These are phyloP conservation scores for Myriangium duriaei DNA, from an alignment of 2,329 filamentous ascomycete species.

Conservation along the genomic window DNA sequence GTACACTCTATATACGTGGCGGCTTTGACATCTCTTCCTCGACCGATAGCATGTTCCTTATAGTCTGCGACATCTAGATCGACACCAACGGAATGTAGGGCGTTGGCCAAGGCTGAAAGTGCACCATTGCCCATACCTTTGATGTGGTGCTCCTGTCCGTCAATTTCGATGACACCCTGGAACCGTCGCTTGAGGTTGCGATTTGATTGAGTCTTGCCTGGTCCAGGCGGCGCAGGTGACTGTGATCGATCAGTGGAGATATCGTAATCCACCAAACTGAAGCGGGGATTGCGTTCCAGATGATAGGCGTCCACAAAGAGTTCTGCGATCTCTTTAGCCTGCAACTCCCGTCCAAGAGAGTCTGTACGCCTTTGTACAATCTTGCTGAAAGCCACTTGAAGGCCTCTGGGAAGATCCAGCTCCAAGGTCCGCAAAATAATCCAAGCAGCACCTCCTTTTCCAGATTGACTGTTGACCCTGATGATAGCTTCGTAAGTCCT, in stretches of 20 bases:
- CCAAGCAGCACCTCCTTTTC: conserved; percentile 91
- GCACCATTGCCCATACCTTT: conserved; percentile 78
- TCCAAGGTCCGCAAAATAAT: conserved; percentile 81
- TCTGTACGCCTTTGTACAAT: conserved; percentile 78
- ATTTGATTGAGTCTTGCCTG: conserved; percentile 62
- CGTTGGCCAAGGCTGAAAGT: conserved; percentile 76
- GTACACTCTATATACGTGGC: conserved; percentile 90
- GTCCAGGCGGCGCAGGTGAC: conserved; percentile 55
- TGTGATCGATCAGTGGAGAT: conserved; percentile 72
- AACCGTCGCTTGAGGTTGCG: conserved; percentile 71
- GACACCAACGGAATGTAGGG: conserved; percentile 64
- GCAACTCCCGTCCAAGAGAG: conserved; percentile 66
- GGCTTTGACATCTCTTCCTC: conserved; percentile 74
- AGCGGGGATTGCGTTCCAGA: conserved; percentile 69
- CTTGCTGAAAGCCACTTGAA: conserved; percentile 83
- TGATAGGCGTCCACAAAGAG: conserved; percentile 88
- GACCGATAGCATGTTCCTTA: conserved; percentile 87
- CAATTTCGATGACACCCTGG: conserved; percentile 70
- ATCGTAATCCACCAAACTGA: conserved; percentile 80
- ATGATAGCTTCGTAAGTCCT: conserved; percentile 97
- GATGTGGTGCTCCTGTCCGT: conserved; percentile 66
- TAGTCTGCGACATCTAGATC: conserved; percentile 88
- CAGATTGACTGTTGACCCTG: conserved; percentile 90
- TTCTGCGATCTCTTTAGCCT: conserved; percentile 68
- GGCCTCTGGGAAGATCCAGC: conserved; percentile 81